phyloP scores from a whole-genome alignment of 1,284 basidiomycete genomes.

The Golubevia pallescens region DNA sequence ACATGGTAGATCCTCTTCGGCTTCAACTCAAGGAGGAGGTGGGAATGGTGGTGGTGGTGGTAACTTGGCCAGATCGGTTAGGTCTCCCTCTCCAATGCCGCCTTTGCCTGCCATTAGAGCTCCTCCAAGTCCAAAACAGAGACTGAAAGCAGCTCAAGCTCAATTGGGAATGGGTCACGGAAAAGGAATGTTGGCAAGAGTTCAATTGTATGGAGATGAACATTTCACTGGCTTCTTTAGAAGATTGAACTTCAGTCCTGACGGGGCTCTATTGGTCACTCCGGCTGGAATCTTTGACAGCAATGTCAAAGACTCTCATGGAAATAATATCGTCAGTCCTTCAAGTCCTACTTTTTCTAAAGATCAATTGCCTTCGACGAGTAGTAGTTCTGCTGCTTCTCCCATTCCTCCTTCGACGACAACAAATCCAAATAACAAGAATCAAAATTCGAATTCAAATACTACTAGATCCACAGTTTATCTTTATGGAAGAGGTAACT shows the following conservation, averaged over 20 bases:
- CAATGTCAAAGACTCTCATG: too few relatives aligned
- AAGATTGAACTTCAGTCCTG: conserved; percentile 54
- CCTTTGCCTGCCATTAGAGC: conserved; percentile 60
- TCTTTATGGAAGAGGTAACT: conserved; percentile 51
- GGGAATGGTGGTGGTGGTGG: too few relatives aligned
- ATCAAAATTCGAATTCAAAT: neutral
- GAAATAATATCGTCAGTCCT: conserved; percentile 5
- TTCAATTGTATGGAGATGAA: conserved; percentile 59
- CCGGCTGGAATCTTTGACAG: conserved; percentile 49
- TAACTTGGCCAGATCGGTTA: conserved; percentile 10
- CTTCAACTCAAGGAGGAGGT: neutral
- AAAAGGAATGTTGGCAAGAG: conserved; percentile 7
- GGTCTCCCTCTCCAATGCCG: conserved; percentile 65
- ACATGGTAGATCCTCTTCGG: neutral
- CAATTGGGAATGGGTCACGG: neutral
- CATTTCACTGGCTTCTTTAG: conserved; percentile 62
- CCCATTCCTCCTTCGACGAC: conserved; percentile 6
- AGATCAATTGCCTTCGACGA: neutral
- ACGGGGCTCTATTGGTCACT: conserved; percentile 57
- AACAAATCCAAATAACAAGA: neutral
- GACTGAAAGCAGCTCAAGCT: conserved; percentile 35
- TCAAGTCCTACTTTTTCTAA: conserved; percentile 13
- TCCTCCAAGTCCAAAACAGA: conserved; percentile 46
- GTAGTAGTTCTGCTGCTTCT: conserved; percentile 2
- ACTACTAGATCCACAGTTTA: conserved; percentile 48